Evolutionary conservation across 1,284 basidiomycete genomes (phyloP).

Genomic region (Ceratobasidium sp.): DNA sequence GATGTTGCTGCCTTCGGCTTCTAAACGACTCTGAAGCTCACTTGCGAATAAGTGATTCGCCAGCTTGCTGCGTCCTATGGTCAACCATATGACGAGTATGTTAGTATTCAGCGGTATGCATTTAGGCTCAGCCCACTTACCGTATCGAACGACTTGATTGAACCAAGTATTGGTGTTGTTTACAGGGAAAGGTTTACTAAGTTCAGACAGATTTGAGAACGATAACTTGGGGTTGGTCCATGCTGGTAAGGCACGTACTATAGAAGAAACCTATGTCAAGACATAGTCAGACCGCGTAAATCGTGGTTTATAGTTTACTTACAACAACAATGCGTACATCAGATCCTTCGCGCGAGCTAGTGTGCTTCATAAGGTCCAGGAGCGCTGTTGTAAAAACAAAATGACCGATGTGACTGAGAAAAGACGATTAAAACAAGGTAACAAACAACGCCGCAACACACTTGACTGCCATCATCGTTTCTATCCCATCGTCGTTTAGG

Average conservation of each 20-base stretch:
- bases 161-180: neutral
- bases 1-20: neutral
- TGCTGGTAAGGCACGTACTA: neutral
- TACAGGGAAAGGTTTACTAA: neutral
- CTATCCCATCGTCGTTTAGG: constrained; percentile 17
- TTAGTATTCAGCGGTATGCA: too few species aligned
- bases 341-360: neutral
- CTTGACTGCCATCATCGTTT: constrained; percentile 9
- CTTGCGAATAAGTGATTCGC: neutral
- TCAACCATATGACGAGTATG: too few species aligned
- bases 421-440: neutral
- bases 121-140: neutral
- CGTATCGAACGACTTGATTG: neutral
- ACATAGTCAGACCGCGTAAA: neutral
- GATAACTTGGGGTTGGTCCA: neutral
- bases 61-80: neutral
- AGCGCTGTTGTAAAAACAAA: neutral
- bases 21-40: neutral
- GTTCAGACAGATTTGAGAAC: neutral
- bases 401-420: neutral
- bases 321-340: constrained; percentile 19
- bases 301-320: neutral
- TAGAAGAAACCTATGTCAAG: neutral
- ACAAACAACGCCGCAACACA: too few species aligned
- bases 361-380: constrained; percentile 15